Base-by-base conservation (phyloP, 306 rosid genomes). In the Vigna trinervia region DNA sequence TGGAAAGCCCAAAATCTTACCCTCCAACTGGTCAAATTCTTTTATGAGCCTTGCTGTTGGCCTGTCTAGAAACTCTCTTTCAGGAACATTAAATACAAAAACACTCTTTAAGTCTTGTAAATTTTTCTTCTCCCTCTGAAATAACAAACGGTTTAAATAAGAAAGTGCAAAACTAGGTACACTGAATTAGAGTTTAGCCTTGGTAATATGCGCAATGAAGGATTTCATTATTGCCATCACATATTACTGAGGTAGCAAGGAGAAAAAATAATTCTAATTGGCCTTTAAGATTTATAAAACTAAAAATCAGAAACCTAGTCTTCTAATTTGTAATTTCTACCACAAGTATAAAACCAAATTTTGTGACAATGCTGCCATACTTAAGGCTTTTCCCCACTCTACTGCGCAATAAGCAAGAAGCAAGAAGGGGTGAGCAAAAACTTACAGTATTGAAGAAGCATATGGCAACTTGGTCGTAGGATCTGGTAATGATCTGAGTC, bases 371-470 rank as follows among this genome's bases (percentile, higher is more conserved):
- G 28, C 0, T 26, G 28, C 28, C 28, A 2, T 26, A 2, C 28
- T 26, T 26, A 26, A 26, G 28, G 28, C 2, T 26, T 26, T 26
- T 26, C 28, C 28, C 28, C 28, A 2, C 28, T 26, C 28, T 26
- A 26, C 28, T 26, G 28, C 3, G 34, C 38, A 32, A 32, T 5
- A 32, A 32, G 19, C 19, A 2, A 2, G 4, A 30, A 2, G 6
- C 41, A 46, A 45, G 56, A 36, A 14, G 30, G 1, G 59, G 4
- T 59, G 58, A 71, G 17, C 2, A 45, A 70, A 48, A 69, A 46
- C 87, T 82, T 83, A 94, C 98, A 0, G 98, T 95, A 85, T 92
- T 95, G 45, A 82, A 90, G 84, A 95, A 95, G 88, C 98, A 95
- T 76, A 95, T 82, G 71, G 98, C 90, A 79, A 95, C 86, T 88